phyloP scores from a whole-genome alignment of 108 stramenopile genomes.

The Nitzschia putrida region DNA sequence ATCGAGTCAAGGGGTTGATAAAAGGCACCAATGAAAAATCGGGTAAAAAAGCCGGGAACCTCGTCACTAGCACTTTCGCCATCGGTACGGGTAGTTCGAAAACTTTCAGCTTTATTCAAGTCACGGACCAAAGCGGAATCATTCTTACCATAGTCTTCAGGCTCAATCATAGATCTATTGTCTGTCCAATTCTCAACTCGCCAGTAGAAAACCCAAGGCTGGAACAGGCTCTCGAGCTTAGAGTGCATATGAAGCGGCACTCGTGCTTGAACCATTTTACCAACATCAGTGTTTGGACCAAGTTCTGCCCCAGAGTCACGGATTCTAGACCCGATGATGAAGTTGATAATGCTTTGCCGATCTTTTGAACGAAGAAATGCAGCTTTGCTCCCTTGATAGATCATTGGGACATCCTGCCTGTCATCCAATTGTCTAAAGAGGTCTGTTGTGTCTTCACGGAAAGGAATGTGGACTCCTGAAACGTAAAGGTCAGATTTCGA shows the following conservation, averaged over 20 bases:
- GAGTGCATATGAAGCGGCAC: conserved; percentile 86
- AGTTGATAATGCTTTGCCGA: conserved; percentile 88
- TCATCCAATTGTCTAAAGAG: conserved; percentile 60
- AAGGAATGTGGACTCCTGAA: conserved; percentile 62
- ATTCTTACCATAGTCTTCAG: neutral
- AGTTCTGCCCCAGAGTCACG: conserved; percentile 90
- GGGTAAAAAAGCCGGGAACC: conserved; percentile 58
- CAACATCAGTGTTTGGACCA: conserved; percentile 72
- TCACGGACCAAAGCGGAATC: neutral
- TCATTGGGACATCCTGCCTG: conserved; percentile 50
- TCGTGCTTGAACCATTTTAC: conserved; percentile 75
- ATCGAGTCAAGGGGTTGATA: conserved; percentile 91
- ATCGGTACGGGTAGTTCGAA: neutral
- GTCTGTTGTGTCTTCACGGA: conserved; percentile 73
- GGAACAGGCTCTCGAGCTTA: conserved; percentile 74
- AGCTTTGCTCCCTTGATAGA: conserved; percentile 49
- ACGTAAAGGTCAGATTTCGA: conserved; percentile 5
- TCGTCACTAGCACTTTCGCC: conserved; percentile 4
- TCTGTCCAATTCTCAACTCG: conserved; percentile 58
- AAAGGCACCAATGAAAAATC: conserved; percentile 77
- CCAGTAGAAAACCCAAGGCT: conserved; percentile 82
- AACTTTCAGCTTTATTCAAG: neutral
- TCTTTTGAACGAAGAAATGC: conserved; percentile 79
- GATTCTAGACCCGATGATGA: conserved; percentile 84
- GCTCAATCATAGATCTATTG: neutral